Percentiles rank a stretch among this genome's conserved stretches.
Conservation (phyloP, 768 basidiomycete genomes). For the Boletus pseudo-olivaceus region DNA sequence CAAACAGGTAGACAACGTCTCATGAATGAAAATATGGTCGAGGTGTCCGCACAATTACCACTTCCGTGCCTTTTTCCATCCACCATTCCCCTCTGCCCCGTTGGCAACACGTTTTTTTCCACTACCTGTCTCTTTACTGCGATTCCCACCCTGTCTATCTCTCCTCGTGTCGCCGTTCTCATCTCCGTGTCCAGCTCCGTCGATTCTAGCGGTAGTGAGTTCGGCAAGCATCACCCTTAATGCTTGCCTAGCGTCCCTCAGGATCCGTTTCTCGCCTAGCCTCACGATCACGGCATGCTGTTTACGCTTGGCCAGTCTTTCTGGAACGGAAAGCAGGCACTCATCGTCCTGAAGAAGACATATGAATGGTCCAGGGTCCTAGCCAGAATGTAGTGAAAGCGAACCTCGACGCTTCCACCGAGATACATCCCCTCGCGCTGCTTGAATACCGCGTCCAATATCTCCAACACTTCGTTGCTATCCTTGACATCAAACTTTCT, state of each 20-base stretch:
- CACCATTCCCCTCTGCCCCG: conserved; percentile 3
- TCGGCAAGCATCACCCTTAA: conserved; percentile 8
- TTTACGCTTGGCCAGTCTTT: conserved; percentile 41
- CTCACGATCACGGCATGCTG: conserved; percentile 69
- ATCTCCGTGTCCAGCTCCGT: neutral
- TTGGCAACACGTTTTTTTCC: conserved; percentile 17
- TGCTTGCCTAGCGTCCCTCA: conserved; percentile 34
- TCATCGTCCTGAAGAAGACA: conserved; percentile 47
- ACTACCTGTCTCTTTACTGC: neutral
- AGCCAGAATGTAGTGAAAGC: neutral
- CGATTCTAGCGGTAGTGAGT: neutral
- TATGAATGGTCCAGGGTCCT: neutral
- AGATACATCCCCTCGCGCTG: conserved; percentile 43
- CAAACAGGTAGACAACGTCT: no score
- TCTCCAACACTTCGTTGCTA: conserved; percentile 34
- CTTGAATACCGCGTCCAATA: conserved; percentile 48
- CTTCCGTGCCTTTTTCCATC: conserved; percentile 21
- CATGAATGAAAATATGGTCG: neutral
- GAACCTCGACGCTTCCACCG: conserved; percentile 41
- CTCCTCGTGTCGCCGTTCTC: conserved; percentile 1
- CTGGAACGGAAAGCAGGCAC: conserved; percentile 29
- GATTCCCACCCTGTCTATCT: neutral
- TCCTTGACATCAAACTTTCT: conserved; percentile 6
- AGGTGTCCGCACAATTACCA: neutral
- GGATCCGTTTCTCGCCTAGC: conserved; percentile 74